Percentiles rank a stretch among this genome's conserved stretches.
These are phyloP conservation scores for Colletotrichum neosansevieriae DNA, from an alignment of 2,329 filamentous ascomycete species.

Conservation along the genomic window DNA sequence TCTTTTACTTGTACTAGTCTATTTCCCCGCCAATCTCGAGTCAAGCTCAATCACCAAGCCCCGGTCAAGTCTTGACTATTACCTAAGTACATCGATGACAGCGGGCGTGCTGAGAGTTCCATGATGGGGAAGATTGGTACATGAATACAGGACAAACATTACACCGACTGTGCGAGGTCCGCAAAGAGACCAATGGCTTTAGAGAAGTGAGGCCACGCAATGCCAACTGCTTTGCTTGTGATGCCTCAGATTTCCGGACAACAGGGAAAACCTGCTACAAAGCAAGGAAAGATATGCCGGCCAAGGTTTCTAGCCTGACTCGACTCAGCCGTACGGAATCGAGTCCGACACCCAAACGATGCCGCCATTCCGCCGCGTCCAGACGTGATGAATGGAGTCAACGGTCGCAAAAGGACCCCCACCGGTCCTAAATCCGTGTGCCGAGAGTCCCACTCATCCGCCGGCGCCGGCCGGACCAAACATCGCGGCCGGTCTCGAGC, in stretches of 20 bases:
- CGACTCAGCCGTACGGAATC: constrained; percentile 11
- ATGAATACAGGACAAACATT: constrained; percentile 11
- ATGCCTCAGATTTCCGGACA: constrained; percentile 18
- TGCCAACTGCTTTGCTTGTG: constrained; percentile 13
- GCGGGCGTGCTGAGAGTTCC: background rate
- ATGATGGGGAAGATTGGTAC: background rate
- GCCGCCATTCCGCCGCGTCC: constrained; percentile 15
- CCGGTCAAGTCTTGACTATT: background rate
- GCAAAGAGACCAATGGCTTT: background rate
- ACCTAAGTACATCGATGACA: constrained; percentile 18
- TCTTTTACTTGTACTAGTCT: background rate
- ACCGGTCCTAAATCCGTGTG: constrained; percentile 11
- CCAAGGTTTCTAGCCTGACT: background rate
- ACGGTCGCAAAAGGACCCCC: background rate
- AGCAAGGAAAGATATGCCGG: background rate
- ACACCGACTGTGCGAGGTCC: background rate
- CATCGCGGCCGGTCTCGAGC: background rate
- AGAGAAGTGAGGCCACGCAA: constrained; percentile 16
- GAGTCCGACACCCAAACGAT: constrained; percentile 5
- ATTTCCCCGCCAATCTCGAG: background rate
- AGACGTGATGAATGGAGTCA: constrained; percentile 13
- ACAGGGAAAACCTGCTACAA: background rate
- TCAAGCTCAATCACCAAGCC: constrained; percentile 3
- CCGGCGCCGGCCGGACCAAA: constrained; percentile 18
- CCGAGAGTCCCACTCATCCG: constrained; percentile 20